These are phyloP conservation scores for Drosera capensis DNA, from an alignment of 148 eudicot genomes.

Conservation along the genomic window DNA sequence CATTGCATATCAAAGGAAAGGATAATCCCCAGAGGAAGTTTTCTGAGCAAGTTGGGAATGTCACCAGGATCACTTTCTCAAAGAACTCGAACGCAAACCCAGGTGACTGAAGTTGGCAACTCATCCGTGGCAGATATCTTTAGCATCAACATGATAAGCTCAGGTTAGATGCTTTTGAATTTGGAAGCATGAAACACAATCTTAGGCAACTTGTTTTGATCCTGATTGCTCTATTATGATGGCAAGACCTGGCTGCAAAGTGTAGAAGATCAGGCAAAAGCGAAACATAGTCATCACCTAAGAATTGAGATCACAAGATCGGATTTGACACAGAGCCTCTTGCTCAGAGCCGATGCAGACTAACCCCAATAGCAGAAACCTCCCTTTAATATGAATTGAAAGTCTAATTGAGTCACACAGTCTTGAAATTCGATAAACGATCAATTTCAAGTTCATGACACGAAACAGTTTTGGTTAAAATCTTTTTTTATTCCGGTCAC, in stretches of 20 bases:
- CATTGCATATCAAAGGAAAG: slow-evolving; percentile 17
- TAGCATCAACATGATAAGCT: slow-evolving; percentile 39
- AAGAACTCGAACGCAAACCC: slow-evolving; percentile 21
- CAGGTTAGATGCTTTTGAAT: slow-evolving; percentile 27
- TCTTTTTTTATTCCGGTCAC: not conserved
- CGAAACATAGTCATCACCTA: too few relatives aligned
- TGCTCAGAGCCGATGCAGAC: too few relatives aligned
- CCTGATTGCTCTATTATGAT: not conserved
- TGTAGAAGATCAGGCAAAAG: too few relatives aligned
- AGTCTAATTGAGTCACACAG: not conserved
- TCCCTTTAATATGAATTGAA: not conserved
- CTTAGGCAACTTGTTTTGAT: not conserved
- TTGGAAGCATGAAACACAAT: not conserved
- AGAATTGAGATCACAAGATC: too few relatives aligned
- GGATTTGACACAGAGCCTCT: too few relatives aligned
- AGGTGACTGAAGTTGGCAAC: slow-evolving; percentile 42
- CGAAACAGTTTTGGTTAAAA: too few relatives aligned
- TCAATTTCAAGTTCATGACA: too few relatives aligned
- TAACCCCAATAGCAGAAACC: too few relatives aligned
- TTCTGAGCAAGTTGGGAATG: slow-evolving; percentile 37
- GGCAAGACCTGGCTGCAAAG: too few relatives aligned
- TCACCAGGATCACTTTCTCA: slow-evolving; percentile 9
- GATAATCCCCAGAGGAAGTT: slow-evolving; percentile 17
- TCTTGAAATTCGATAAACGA: too few relatives aligned
- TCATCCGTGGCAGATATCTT: slow-evolving; percentile 29